A percentile compares a stretch with the other conserved stretches of the same genome.
phyloP scores from a whole-genome alignment of 2,329 filamentous ascomycete genomes.

The Ophiocordyceps camponoti-rufipedis region DNA sequence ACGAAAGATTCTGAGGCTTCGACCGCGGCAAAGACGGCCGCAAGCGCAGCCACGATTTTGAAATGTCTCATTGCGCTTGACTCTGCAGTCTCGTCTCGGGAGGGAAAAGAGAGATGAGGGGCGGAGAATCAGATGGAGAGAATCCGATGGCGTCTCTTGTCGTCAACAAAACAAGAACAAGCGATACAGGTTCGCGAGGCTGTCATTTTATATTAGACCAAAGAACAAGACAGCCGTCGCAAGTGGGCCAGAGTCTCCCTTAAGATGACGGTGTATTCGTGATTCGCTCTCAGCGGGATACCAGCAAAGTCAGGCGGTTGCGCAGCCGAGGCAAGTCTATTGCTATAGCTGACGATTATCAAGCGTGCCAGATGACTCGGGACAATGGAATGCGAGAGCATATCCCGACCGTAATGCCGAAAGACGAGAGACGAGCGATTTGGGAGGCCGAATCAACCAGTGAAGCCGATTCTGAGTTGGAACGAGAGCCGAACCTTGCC shows the following conservation, averaged over 20 bases:
- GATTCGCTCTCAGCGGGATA: neutral
- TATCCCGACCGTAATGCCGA: neutral
- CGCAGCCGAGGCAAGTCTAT: neutral
- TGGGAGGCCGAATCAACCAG: too few species aligned
- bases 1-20: neutral
- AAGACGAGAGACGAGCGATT: too few species aligned
- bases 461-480: too few species aligned
- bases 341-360: neutral
- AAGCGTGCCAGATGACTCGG: neutral
- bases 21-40: neutral
- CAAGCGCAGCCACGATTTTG: neutral
- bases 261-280: neutral
- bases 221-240: neutral
- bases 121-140: neutral
- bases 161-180: neutral
- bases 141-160: neutral
- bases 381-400: neutral
- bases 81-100: neutral
- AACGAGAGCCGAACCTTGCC: too few species aligned
- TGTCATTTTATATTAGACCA: neutral
- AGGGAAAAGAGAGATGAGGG: neutral
- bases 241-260: neutral
- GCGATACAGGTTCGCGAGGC: neutral
- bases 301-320: too few species aligned
- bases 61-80: neutral